Evolutionary conservation across 1,139 yeast genomes (phyloP).

Genomic region (Zygosaccharomyces pseudobailii): DNA sequence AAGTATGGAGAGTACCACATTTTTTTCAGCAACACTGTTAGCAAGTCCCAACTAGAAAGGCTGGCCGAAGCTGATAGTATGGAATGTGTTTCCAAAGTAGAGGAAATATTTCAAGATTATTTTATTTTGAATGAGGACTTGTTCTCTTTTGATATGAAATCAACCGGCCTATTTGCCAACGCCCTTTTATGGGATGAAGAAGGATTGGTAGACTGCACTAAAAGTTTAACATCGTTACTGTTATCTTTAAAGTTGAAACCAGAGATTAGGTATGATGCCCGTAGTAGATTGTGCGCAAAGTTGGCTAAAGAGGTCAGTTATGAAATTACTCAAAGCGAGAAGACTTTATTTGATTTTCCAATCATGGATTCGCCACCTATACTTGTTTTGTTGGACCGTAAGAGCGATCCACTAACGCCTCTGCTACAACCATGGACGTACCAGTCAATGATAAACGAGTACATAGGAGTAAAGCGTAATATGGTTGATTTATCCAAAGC

Average conservation of each 20-base stretch:
- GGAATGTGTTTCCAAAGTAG: constrained; percentile 70
- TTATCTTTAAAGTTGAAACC: constrained; percentile 77
- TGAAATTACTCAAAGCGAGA: constrained; percentile 53
- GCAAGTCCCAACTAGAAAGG: constrained; percentile 73
- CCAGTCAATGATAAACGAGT: constrained; percentile 95
- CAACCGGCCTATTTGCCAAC: constrained; percentile 22
- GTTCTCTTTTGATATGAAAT: constrained; percentile 43
- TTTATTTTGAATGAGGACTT: constrained; percentile 66
- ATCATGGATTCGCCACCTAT: constrained; percentile 65
- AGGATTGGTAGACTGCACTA: constrained; percentile 45
- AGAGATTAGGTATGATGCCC: constrained; percentile 66
- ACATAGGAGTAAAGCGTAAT: constrained; percentile 75
- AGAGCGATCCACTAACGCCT: constrained; percentile 90
- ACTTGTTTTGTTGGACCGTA: constrained; percentile 74
- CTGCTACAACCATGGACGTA: constrained; percentile 93
- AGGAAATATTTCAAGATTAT: constrained; percentile 83
- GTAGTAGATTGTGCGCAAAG: constrained; percentile 41
- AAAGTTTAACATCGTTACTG: constrained; percentile 58
- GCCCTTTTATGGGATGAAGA: constrained; percentile 42
- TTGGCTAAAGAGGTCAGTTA: constrained; percentile 67
- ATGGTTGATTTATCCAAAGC: constrained; percentile 58
- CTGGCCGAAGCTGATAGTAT: constrained; percentile 87
- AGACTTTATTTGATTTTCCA: constrained; percentile 62
- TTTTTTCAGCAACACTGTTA: constrained; percentile 68
- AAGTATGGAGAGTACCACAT: constrained; percentile 74